phyloP scores from a whole-genome alignment of 1,284 basidiomycete species.

The Vanrija sp. region DNA sequence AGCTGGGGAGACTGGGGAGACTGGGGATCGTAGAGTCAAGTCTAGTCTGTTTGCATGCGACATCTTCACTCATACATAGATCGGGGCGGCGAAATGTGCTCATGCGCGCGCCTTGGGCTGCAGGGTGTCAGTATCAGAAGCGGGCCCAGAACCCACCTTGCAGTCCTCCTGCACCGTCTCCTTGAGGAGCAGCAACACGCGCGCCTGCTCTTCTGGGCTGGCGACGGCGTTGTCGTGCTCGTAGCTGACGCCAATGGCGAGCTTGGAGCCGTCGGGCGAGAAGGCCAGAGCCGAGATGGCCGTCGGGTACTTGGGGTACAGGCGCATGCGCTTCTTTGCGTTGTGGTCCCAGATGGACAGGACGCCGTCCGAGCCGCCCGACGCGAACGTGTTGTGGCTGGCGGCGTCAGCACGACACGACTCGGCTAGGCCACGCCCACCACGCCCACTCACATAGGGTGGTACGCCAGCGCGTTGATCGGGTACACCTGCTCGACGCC shows the following conservation, averaged over 20 bases:
- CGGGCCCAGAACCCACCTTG: slow-evolving; percentile 21
- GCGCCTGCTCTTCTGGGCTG: slow-evolving; percentile 34
- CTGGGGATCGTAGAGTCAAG: slow-evolving; percentile 14
- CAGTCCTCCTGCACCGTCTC: slow-evolving; percentile 51
- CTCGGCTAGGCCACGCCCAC: background rate
- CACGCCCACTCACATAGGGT: slow-evolving; percentile 62
- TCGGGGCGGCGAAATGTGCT: background rate
- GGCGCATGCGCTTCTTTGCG: slow-evolving; percentile 89
- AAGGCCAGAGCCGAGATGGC: slow-evolving; percentile 73
- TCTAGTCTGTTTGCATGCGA: background rate
- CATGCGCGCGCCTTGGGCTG: slow-evolving; percentile 10
- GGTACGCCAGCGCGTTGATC: slow-evolving; percentile 91
- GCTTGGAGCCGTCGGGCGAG: slow-evolving; percentile 71
- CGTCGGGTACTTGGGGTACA: slow-evolving; percentile 73
- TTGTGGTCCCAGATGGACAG: slow-evolving; percentile 96
- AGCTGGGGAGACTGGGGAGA: slow-evolving; percentile 27
- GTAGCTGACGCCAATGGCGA: slow-evolving; percentile 79
- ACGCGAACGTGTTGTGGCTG: slow-evolving; percentile 90
- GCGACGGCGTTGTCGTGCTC: slow-evolving; percentile 74
- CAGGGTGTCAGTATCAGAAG: background rate
- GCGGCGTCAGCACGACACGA: background rate
- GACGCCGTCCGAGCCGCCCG: slow-evolving; percentile 84
- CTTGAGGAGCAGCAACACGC: slow-evolving; percentile 43
- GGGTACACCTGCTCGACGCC: slow-evolving; percentile 98
- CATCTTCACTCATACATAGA: background rate